phyloP scores from a whole-genome alignment of 305 asterid genomes.

The Fraxinus dipetala region DNA sequence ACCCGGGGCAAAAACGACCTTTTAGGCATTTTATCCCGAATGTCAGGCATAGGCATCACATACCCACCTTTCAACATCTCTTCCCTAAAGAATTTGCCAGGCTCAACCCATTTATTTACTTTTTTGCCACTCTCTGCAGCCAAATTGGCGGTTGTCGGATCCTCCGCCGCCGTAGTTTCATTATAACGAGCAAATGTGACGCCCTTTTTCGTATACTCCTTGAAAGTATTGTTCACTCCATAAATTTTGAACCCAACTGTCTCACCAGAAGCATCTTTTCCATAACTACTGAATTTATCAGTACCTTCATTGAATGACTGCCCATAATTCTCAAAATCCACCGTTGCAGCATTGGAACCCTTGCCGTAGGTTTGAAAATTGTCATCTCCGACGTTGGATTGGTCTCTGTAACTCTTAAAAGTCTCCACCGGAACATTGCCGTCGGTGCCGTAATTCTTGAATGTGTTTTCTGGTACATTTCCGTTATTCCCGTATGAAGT shows the following conservation, averaged over 20 bases:
- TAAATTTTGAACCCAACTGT: constrained; percentile 47
- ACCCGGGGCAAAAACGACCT: constrained; percentile 80
- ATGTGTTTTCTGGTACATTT: constrained; percentile 52
- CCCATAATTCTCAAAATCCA: constrained; percentile 56
- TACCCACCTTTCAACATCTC: constrained; percentile 53
- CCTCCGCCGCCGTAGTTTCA: constrained; percentile 22
- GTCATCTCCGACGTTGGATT: constrained; percentile 54
- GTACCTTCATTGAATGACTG: constrained; percentile 63
- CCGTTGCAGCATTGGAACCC: constrained; percentile 46
- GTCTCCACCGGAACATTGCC: constrained; percentile 56
- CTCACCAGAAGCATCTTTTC: constrained; percentile 33
- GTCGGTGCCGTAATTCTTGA: constrained; percentile 50
- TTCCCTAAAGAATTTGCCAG: constrained; percentile 78
- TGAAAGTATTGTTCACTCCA: constrained; percentile 61
- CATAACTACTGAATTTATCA: constrained; percentile 66
- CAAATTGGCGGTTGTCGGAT: constrained; percentile 13
- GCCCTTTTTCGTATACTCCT: constrained; percentile 46
- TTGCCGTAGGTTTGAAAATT: constrained; percentile 53
- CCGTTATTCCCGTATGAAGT: constrained; percentile 47
- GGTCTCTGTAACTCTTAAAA: constrained; percentile 26
- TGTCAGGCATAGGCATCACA: constrained; percentile 79
- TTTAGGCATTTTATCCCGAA: constrained; percentile 74
- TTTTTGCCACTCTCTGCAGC: constrained; percentile 27
- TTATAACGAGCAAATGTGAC: constrained; percentile 54
- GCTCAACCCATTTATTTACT: constrained; percentile 54